Evolutionary conservation across 129 eudicot species (phyloP).

Genomic region (Daucus carota): DNA sequence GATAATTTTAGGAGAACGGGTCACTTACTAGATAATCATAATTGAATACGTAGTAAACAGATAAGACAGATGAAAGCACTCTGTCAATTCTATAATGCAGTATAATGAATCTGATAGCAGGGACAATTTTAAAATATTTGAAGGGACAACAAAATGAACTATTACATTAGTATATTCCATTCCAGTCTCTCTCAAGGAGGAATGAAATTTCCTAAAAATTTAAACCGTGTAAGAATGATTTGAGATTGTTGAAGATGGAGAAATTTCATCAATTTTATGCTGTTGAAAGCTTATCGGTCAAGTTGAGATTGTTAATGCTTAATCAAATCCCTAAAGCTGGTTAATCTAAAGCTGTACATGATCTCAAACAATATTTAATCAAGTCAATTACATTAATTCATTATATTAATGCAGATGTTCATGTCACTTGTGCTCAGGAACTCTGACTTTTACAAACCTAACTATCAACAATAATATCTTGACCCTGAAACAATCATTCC

Average conservation of each 20-base stretch:
- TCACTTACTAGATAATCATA: too few species aligned
- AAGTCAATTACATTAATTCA: conserved; percentile 9
- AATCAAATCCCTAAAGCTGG: not conserved
- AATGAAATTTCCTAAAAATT: not conserved
- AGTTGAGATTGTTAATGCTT: not conserved
- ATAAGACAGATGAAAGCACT: not conserved
- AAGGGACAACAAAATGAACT: not conserved
- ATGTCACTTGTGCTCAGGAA: not conserved
- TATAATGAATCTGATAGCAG: too few species aligned
- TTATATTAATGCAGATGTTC: not conserved
- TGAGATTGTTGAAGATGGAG: too few species aligned
- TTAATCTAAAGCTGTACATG: not conserved
- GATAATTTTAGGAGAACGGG: too few species aligned
- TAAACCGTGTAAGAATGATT: not conserved
- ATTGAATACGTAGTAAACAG: too few species aligned
- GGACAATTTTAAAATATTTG: not conserved
- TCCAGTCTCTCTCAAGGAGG: not conserved
- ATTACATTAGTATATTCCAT: not conserved
- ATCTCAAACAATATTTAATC: not conserved
- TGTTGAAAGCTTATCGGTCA: not conserved
- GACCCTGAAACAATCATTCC: not conserved
- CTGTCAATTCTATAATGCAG: not conserved
- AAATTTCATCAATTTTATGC: too few species aligned
- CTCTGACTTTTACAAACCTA: conserved; percentile 5
- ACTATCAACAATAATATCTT: not conserved